phyloP scores from a whole-genome alignment of 1,284 basidiomycete species.

The Agaricales sp. region DNA sequence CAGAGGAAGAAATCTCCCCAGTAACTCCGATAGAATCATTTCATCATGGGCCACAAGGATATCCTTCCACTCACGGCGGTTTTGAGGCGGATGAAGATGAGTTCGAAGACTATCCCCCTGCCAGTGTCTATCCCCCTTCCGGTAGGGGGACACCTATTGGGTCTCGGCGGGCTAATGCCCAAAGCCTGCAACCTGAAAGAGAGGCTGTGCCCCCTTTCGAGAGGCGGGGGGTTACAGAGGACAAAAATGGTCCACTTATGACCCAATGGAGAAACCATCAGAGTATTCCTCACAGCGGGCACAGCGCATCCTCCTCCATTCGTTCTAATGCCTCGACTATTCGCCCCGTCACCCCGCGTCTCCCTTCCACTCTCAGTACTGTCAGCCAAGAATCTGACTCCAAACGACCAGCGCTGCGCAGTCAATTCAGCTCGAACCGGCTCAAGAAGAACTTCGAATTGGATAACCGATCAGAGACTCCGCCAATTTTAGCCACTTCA shows the following conservation, averaged over 20 bases:
- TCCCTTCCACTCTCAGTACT: constrained; percentile 27
- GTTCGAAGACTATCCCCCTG: constrained; percentile 57
- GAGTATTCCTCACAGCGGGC: constrained; percentile 20
- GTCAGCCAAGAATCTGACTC: constrained; percentile 39
- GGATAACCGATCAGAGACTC: constrained; percentile 14
- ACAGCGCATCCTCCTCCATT: constrained; percentile 19
- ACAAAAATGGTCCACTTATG: constrained; percentile 54
- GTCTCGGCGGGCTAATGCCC: constrained; percentile 41
- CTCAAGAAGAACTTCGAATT: constrained; percentile 44
- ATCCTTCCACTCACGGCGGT: constrained; percentile 46
- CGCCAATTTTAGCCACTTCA: constrained; percentile 18
- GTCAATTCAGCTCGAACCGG: constrained; percentile 62
- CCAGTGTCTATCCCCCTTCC: constrained; percentile 36
- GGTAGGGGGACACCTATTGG: constrained; percentile 64
- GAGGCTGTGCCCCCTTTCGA: constrained; percentile 35
- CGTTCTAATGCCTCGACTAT: constrained; percentile 12
- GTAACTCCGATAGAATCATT: constrained; percentile 25
- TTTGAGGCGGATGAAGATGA: constrained; percentile 64
- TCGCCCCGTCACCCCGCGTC: constrained; percentile 38
- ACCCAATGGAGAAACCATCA: constrained; percentile 46
- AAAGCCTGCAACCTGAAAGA: constrained; percentile 49
- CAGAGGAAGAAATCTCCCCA: constrained; percentile 28
- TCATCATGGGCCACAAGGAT: constrained; percentile 39
- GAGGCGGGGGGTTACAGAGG: constrained; percentile 65
- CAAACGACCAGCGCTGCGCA: constrained; percentile 45